Percentiles rank a stretch among this genome's conserved stretches.
phyloP scores from a whole-genome alignment of 768 basidiomycete species.

The Gyrodon lividus region DNA sequence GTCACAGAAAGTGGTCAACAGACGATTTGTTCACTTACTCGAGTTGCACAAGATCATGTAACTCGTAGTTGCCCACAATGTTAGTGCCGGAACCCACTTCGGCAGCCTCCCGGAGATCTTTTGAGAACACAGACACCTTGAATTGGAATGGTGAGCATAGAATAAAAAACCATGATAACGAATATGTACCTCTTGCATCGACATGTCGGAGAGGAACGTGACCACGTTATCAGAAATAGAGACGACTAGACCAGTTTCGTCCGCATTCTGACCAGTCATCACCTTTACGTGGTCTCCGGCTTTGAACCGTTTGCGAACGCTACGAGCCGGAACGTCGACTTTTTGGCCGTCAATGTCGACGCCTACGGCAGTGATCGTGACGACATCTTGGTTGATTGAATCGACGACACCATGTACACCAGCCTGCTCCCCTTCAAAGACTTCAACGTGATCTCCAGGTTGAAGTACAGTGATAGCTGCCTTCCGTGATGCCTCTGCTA shows the following conservation, averaged over 20 bases:
- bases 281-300: conserved; percentile 99
- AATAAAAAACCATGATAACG: not conserved
- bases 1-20: conserved; percentile 1
- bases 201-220: conserved; percentile 97
- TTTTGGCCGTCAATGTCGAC: conserved; percentile 85
- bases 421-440: conserved; percentile 94
- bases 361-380: conserved; percentile 77
- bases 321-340: conserved; percentile 81
- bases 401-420: conserved; percentile 93
- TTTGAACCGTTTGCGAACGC: conserved; percentile 93
- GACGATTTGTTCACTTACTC: conserved; percentile 59
- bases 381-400: conserved; percentile 82
- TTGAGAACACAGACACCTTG: conserved; percentile 94
- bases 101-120: conserved; percentile 95
- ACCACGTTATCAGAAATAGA: conserved; percentile 88
- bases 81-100: conserved; percentile 94
- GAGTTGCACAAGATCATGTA: conserved; percentile 95
- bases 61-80: conserved; percentile 87
- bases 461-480: conserved; percentile 93
- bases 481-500: conserved; percentile 89
- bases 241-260: conserved; percentile 95
- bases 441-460: conserved; percentile 96
- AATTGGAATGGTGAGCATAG: conserved; percentile 4
- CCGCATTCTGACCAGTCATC: conserved; percentile 90
- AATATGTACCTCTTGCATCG: conserved; percentile 82